Percentiles rank a stretch among this genome's conserved stretches.
These are phyloP conservation scores for Hypomyces perniciosus DNA, from an alignment of 2,329 filamentous ascomycete genomes.

Conservation along the genomic window DNA sequence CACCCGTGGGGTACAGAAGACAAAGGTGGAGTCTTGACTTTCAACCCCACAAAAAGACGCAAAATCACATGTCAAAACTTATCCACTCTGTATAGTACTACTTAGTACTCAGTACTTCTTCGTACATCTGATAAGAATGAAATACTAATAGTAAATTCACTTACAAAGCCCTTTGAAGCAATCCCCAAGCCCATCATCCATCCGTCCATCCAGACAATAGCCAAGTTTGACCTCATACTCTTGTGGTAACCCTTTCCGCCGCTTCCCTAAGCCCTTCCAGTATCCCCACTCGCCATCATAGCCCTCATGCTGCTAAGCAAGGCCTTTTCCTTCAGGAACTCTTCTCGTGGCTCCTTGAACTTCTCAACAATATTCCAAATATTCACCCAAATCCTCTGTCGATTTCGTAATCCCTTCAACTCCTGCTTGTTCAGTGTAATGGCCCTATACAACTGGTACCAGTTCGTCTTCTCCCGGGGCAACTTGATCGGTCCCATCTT, in stretches of 20 bases:
- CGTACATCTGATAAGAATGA: no score
- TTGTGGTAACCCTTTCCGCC: no score
- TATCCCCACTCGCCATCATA: no score
- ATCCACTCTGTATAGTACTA: neutral
- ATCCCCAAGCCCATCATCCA: no score
- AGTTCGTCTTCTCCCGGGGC: conserved; percentile 9
- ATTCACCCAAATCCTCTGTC: conserved; percentile 12
- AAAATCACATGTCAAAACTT: conserved; percentile 4
- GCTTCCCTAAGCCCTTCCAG: no score
- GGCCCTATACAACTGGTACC: conserved; percentile 13
- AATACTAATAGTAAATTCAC: no score
- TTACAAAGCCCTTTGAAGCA: no score
- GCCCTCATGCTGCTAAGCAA: no score
- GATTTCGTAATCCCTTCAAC: conserved; percentile 12
- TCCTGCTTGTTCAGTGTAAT: neutral
- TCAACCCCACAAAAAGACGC: neutral
- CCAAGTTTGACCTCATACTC: no score
- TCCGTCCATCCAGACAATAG: no score
- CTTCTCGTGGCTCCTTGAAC: neutral
- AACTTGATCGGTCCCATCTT: conserved; percentile 3
- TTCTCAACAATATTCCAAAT: conserved; percentile 1
- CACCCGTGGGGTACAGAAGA: conserved; percentile 2
- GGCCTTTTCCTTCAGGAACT: neutral
- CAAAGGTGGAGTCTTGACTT: neutral
- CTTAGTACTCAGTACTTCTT: neutral